Percentiles rank a stretch among this genome's conserved stretches.
phyloP scores from a whole-genome alignment of 768 basidiomycete genomes.

The Boletus subparvulus region DNA sequence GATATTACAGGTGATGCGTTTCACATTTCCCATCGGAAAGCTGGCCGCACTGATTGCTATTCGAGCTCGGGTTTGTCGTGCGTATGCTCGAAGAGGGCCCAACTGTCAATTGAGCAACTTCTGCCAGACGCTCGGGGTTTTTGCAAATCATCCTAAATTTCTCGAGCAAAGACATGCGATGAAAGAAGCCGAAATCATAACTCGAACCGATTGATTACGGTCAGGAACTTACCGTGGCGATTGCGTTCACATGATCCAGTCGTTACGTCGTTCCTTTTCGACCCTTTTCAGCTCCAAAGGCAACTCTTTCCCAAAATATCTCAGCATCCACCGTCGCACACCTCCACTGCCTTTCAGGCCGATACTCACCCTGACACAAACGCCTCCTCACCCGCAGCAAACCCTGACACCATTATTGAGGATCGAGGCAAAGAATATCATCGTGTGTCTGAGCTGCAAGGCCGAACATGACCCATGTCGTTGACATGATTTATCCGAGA shows the following conservation, averaged over 20 bases:
- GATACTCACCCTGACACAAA: conserved; percentile 15
- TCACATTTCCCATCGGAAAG: conserved; percentile 68
- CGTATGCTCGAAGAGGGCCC: conserved; percentile 96
- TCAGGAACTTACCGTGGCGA: conserved; percentile 67
- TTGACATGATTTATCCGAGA: conserved; percentile 86
- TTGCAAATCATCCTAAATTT: too few relatives aligned
- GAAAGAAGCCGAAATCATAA: conserved; percentile 59
- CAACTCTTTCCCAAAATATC: conserved; percentile 55
- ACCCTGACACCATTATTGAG: conserved; percentile 86
- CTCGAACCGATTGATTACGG: conserved; percentile 90
- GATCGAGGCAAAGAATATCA: conserved; percentile 72
- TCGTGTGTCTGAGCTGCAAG: conserved; percentile 75
- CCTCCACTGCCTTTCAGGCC: conserved; percentile 14
- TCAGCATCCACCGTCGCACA: conserved; percentile 19
- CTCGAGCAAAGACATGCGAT: not conserved
- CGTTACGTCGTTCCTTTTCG: conserved; percentile 89
- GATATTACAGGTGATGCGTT: conserved; percentile 85
- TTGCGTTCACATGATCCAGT: conserved; percentile 86
- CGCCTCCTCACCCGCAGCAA: conserved; percentile 41
- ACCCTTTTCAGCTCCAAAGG: too few relatives aligned
- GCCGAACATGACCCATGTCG: conserved; percentile 70
- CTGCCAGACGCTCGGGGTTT: conserved; percentile 90
- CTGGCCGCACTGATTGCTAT: conserved; percentile 80
- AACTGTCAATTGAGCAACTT: conserved; percentile 99
- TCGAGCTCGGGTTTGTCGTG: conserved; percentile 91